Base-by-base conservation (phyloP, 2,329 filamentous ascomycete species). In the Emergomyces orientalis region DNA sequence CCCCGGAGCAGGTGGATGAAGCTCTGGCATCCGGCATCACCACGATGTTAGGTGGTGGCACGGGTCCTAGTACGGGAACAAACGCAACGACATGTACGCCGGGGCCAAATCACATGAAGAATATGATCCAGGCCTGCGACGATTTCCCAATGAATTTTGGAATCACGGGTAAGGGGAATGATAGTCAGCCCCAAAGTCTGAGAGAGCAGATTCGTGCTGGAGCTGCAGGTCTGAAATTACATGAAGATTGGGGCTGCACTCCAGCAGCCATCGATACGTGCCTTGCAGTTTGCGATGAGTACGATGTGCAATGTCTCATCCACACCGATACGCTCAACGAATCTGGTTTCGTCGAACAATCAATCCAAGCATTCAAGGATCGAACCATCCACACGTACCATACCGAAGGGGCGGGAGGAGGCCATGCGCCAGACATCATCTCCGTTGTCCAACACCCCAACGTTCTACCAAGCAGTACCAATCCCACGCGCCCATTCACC, bases 301-400 rank as follows among this genome's bases (percentile, higher is more conserved):
- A 90, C 62, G 93, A 97, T 71, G 85, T 97, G 32, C 93, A 97
- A 75, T 95, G 90, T 67, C 85, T 96, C 67, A 95, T 97, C 69
- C 93, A 97, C 74, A 97, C 92, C 0, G 93, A 97, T 75, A 97
- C 93, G 0, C 84, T 97, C 65, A 97, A 97, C 75, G 93, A 97
- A 76, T 93, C 90, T 22, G 93, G 93, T n/a, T 97, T 96, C 71
- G 93, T 97, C 59, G 93, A 97, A 74, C 88, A 90, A 64, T 96
- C 92, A 2, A 86, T 96, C 65, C 84, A 81, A n/a, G 87, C 92
- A 2, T 88, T 97, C 81, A 91, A 90, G 73, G 82, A 86, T 71
- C 87, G 93, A 65, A 90, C 91, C 1, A 96, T 97, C 70, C 93
- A 97, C 77, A 96, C 93, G 1, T 97, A 97, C 76, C 93, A 97